Conservation (phyloP, 179 eudicot genomes). For the Sideroxylon spinosum region DNA sequence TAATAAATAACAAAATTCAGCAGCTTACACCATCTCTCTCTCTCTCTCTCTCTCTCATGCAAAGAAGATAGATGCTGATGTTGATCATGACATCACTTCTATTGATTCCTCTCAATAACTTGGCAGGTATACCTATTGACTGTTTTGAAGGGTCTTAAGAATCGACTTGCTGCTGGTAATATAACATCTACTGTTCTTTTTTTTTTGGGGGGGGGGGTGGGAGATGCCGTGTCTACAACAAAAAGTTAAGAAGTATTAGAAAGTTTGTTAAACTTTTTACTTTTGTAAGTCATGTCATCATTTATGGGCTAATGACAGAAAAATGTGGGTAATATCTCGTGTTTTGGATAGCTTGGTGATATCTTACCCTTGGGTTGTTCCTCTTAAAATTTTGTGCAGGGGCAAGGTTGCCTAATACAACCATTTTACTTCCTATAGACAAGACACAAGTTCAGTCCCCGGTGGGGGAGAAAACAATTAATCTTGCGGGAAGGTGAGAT, state of each 20-base stretch:
- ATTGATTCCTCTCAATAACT: slow-evolving; percentile 19
- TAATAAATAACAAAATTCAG: not conserved
- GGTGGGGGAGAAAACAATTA: slow-evolving; percentile 53
- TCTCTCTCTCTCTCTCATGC: slow-evolving; percentile 7
- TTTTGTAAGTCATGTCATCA: not conserved
- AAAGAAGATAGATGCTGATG: not conserved
- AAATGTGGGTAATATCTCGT: not conserved
- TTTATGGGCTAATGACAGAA: not conserved
- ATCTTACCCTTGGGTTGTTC: not conserved
- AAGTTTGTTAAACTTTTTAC: not conserved
- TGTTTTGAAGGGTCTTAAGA: slow-evolving; percentile 90
- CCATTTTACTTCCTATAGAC: slow-evolving; percentile 65
- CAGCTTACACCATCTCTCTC: not conserved
- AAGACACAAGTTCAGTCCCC: slow-evolving; percentile 47
- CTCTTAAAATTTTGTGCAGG: slow-evolving; percentile 39
- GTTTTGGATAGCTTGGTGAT: slow-evolving; percentile 4
- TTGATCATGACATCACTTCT: slow-evolving; percentile 17
- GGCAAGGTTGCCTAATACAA: slow-evolving; percentile 69
- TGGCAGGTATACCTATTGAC: slow-evolving; percentile 82
- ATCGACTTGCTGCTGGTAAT: slow-evolving; percentile 96
- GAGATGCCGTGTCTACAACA: too few relatives aligned
- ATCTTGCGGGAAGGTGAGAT: slow-evolving; percentile 73
- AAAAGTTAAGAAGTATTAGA: too few relatives aligned
- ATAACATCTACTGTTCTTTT: not conserved
- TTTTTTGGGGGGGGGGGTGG: too few relatives aligned